Evolutionary conservation across 1,284 basidiomycete genomes (phyloP).

Genomic region (Kalmanozyma brasiliensis): DNA sequence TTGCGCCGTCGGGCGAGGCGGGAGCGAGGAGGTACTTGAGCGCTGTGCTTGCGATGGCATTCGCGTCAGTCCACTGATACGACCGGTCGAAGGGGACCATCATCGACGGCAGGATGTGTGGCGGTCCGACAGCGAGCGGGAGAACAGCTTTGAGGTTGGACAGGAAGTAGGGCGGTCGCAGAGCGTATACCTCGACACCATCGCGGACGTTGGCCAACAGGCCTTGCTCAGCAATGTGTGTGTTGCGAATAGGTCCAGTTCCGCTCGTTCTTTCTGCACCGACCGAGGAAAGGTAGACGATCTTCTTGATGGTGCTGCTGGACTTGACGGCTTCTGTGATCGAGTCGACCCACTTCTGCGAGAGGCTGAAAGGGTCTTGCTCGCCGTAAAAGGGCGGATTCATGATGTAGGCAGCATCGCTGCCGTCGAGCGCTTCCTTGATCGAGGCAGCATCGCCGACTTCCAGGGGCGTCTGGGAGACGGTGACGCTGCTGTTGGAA

Average conservation of each 20-base stretch:
- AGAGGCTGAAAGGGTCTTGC: slow-evolving; percentile 7
- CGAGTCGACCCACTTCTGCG: slow-evolving; percentile 8
- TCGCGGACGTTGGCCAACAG: slow-evolving; percentile 14
- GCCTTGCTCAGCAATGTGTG: slow-evolving; percentile 14
- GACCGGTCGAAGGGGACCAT: slow-evolving; percentile 21
- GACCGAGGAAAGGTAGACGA: slow-evolving; percentile 32
- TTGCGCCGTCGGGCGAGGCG: not conserved
- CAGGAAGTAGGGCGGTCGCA: slow-evolving; percentile 18
- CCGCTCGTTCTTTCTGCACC: slow-evolving; percentile 16
- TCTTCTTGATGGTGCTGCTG: slow-evolving; percentile 14
- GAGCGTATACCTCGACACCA: slow-evolving; percentile 13
- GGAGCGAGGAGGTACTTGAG: slow-evolving; percentile 26
- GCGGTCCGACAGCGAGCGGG: slow-evolving; percentile 19
- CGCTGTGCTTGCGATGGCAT: slow-evolving; percentile 17
- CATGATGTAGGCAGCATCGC: slow-evolving; percentile 33
- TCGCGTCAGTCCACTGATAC: slow-evolving; percentile 7
- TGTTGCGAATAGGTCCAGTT: slow-evolving; percentile 19
- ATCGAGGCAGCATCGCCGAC: slow-evolving; percentile 12
- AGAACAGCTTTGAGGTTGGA: slow-evolving; percentile 19
- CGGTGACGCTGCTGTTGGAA: slow-evolving; percentile 7
- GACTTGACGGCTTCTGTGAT: slow-evolving; percentile 24
- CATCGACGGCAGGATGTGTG: slow-evolving; percentile 29
- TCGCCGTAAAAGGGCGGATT: slow-evolving; percentile 20
- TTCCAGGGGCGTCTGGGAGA: slow-evolving; percentile 16
- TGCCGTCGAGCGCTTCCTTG: slow-evolving; percentile 23